phyloP scores from a whole-genome alignment of 257 asterid genomes.

The Datura wrightii region DNA sequence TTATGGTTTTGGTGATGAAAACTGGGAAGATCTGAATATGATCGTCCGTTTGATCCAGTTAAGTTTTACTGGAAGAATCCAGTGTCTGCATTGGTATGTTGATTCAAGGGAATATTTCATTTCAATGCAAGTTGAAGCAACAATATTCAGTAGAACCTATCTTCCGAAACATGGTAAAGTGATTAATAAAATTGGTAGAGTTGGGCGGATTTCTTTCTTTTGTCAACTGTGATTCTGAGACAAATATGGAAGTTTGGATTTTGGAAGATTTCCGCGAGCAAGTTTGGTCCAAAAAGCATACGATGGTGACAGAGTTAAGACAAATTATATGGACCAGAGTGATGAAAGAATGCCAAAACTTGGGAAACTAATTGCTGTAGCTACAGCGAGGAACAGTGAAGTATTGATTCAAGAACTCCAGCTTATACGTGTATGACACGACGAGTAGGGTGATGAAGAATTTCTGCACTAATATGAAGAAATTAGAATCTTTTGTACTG shows the following conservation, averaged over 20 bases:
- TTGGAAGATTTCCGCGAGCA: constrained; percentile 24
- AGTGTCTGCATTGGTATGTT: constrained; percentile 33
- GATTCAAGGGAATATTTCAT: constrained; percentile 27
- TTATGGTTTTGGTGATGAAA: constrained; percentile 25
- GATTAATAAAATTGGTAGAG: constrained; percentile 23
- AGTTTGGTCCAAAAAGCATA: constrained; percentile 37
- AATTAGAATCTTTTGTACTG: background rate
- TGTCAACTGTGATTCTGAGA: background rate
- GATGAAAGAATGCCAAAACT: constrained; percentile 19
- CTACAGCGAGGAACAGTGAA: constrained; percentile 18
- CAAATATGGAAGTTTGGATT: constrained; percentile 29
- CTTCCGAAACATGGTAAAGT: constrained; percentile 26
- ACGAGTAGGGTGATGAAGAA: constrained; percentile 27
- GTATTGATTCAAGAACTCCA: constrained; percentile 13
- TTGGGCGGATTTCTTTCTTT: constrained; percentile 30
- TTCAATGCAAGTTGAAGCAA: constrained; percentile 29
- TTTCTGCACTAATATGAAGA: background rate
- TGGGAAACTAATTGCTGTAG: constrained; percentile 33
- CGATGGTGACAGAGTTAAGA: background rate
- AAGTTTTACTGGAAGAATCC: constrained; percentile 13
- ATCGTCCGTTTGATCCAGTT: background rate
- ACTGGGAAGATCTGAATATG: constrained; percentile 21
- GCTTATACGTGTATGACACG: constrained; percentile 14
- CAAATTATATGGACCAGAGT: background rate
- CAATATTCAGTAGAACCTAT: background rate